A percentile compares a stretch with the other conserved stretches of the same genome.
phyloP scores from a whole-genome alignment of 1,139 yeast species.

The Cylindricascospora bacillispora region DNA sequence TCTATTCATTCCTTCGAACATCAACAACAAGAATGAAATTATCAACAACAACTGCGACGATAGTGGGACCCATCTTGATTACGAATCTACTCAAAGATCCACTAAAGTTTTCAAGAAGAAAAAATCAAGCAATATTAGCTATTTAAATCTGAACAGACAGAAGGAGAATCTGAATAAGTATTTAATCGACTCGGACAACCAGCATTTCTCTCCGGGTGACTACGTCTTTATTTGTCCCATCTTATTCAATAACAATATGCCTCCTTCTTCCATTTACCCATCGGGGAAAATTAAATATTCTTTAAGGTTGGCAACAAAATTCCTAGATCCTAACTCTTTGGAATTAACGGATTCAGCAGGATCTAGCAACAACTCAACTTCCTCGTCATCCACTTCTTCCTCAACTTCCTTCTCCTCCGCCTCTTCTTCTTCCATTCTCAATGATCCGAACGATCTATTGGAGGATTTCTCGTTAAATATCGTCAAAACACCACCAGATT shows the following conservation, averaged over 20 bases:
- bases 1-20: constrained; percentile 28
- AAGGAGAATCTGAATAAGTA: constrained; percentile 3
- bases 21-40: constrained; percentile 9
- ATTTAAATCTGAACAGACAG: not conserved
- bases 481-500: constrained; percentile 72
- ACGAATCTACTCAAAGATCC: constrained; percentile 5
- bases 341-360: not conserved
- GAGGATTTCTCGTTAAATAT: constrained; percentile 20
- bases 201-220: constrained; percentile 37
- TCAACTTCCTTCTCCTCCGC: not conserved
- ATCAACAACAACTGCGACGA: constrained; percentile 8
- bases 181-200: constrained; percentile 3
- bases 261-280: constrained; percentile 53
- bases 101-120: constrained; percentile 10
- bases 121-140: constrained; percentile 3
- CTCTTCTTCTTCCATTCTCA: not conserved
- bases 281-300: constrained; percentile 14
- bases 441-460: not conserved
- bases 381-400: not conserved
- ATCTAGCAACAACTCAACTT: not conserved
- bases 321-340: not conserved
- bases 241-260: constrained; percentile 51
- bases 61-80: too few relatives aligned
- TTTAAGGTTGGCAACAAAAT: constrained; percentile 7
- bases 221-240: constrained; percentile 63